A percentile compares a stretch with the other conserved stretches of the same genome.
phyloP scores from a whole-genome alignment of 495 filamentous ascomycete genomes.

The Lepidopterella palustris region DNA sequence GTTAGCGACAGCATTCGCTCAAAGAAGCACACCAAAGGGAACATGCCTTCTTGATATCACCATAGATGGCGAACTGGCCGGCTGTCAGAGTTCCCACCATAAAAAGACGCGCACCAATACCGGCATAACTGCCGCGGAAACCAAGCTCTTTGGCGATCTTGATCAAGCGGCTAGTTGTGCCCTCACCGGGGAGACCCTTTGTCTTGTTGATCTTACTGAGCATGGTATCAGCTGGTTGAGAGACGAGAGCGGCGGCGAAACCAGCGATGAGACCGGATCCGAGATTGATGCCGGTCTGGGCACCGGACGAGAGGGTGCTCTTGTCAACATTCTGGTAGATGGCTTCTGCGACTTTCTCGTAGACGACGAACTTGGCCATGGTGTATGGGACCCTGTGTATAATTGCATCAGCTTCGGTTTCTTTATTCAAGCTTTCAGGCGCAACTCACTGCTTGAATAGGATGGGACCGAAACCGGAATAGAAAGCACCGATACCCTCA shows the following conservation, averaged over 20 bases:
- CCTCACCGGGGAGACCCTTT: conserved; percentile 89
- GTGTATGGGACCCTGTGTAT: conserved; percentile 88
- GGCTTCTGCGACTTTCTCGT: conserved; percentile 88
- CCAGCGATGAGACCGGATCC: conserved; percentile 93
- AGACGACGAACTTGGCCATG: conserved; percentile 99
- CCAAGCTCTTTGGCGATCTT: conserved; percentile 97
- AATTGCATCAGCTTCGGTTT: neutral
- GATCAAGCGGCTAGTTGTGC: conserved; percentile 81
- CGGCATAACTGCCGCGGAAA: conserved; percentile 76
- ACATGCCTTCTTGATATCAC: conserved; percentile 56
- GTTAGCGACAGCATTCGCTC: neutral
- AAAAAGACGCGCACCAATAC: conserved; percentile 92
- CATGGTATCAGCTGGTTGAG: conserved; percentile 98
- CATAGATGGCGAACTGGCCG: conserved; percentile 96
- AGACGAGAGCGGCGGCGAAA: conserved; percentile 94
- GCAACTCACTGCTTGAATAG: conserved; percentile 58
- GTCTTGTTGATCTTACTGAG: conserved; percentile 99
- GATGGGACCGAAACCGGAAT: conserved; percentile 42
- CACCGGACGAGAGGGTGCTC: conserved; percentile 58
- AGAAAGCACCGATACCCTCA: conserved; percentile 42
- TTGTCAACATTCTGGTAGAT: conserved; percentile 73
- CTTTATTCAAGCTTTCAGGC: neutral
- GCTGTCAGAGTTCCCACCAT: conserved; percentile 77
- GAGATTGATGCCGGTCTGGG: conserved; percentile 87
- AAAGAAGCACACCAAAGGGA: neutral